Evolutionary conservation across 2,329 filamentous ascomycete genomes (phyloP), one percentile per base, ranked within the genome.

Genomic region (Berkeleyomyces rouxiae): DNA sequence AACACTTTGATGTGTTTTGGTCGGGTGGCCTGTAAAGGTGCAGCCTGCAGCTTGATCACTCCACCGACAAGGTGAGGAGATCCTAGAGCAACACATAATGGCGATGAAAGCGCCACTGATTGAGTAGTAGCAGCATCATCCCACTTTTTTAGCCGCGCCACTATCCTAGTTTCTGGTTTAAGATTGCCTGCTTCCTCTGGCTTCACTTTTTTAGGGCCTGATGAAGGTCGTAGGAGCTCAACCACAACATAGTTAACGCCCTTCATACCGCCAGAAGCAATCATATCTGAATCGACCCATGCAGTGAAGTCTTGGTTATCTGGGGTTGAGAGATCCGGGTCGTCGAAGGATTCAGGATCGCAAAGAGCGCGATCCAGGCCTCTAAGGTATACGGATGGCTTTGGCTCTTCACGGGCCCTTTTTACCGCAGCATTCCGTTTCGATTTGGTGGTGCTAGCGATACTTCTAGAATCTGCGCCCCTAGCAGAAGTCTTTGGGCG

Each of bases 141-240:
- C 95, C 93, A 99, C 1, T 83, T 75, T 46, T 81, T 77, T 3
- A 97, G 72, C 66, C 82, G 82, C 2, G 90, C 92, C 44, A 97
- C 81, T 1, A 97, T 75, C 67, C 85, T 92, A 13, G 79, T 76
- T 1, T 84, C 78, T 61, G 75, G 74, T 46, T 62, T 64, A 23
- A 66, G 36, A 63, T 79, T 77, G 31, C 81, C 79, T 60, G 88
- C 85, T 62, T 83, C 83, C 67, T 92, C 86, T 58, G 80, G 77
- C 51, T 84, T 79, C 51, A 85, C 80, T 67, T 85, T 84, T 67
- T 90, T 84, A 33, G 96, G 55, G 2, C 60, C 74, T 2, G 87
- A 88, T 11, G 85, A 83, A 43, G 92, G 90, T 67, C 85, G 88
- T 61, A 97, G 80, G n/a, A 96, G 76, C n/a, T 88, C 86, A n/a